phyloP scores from a whole-genome alignment of 1,284 basidiomycete genomes.

The Vanrija pseudolonga region DNA sequence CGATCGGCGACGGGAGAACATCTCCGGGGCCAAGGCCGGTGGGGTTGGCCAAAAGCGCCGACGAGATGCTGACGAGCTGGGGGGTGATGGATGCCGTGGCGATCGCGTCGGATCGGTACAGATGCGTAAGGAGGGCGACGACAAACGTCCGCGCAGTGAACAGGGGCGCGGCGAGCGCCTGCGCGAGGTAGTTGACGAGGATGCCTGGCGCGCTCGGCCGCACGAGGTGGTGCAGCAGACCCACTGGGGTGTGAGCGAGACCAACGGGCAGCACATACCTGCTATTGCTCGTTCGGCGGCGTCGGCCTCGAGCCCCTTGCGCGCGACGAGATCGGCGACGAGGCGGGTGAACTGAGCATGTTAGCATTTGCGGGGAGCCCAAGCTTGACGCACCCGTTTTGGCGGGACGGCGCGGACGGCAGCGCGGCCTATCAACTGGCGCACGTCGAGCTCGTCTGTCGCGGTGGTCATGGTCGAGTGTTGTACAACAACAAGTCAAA shows the following conservation, averaged over 20 bases:
- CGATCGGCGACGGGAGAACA: conserved; percentile 11
- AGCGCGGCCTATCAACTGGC: conserved; percentile 13
- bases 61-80: conserved; percentile 20
- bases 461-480: conserved; percentile 1
- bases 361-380: neutral
- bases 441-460: conserved; percentile 1
- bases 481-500: neutral
- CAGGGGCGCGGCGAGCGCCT: conserved; percentile 16
- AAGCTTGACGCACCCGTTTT: conserved; percentile 6
- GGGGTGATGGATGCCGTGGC: conserved; percentile 5
- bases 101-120: conserved; percentile 8
- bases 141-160: conserved; percentile 24
- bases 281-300: conserved; percentile 11
- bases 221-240: conserved; percentile 24
- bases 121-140: conserved; percentile 25
- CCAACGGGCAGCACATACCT: conserved; percentile 1
- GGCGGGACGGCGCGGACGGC: conserved; percentile 11
- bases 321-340: neutral
- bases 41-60: conserved; percentile 17
- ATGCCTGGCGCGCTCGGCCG: conserved; percentile 26
- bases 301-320: neutral
- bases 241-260: conserved; percentile 18
- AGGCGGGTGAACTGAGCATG: conserved; percentile 10
- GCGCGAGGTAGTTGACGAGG: conserved; percentile 30
- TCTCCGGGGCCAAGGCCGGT: conserved; percentile 21